Evolutionary conservation across 2,329 filamentous ascomycete genomes (phyloP).

Genomic region (Monilinia laxa): DNA sequence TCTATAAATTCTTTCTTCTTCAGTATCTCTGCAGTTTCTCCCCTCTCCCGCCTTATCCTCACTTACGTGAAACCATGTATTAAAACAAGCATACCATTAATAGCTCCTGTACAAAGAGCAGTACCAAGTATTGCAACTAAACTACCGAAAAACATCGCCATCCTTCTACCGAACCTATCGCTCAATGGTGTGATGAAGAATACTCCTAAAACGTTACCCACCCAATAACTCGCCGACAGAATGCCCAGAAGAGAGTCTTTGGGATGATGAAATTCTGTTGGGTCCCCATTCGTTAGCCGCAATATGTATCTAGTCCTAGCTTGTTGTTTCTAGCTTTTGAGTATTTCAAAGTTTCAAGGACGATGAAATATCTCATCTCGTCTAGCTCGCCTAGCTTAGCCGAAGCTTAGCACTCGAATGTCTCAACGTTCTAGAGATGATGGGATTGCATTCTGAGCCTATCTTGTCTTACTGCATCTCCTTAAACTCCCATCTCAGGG

Average conservation of each 20-base stretch:
- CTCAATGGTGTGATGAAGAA: constrained; percentile 28
- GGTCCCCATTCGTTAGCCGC: background rate
- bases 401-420: background rate
- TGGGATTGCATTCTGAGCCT: background rate
- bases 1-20: background rate
- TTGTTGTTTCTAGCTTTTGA: background rate
- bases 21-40: background rate
- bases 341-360: background rate
- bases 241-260: constrained; percentile 27
- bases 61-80: background rate
- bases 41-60: background rate
- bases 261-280: constrained; percentile 28
- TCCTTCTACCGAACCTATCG: constrained; percentile 19
- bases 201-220: constrained; percentile 30
- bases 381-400: background rate
- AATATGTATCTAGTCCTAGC: background rate
- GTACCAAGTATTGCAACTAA: constrained; percentile 20
- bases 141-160: constrained; percentile 22
- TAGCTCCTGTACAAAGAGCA: constrained; percentile 19
- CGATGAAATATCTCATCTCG: background rate
- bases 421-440: background rate
- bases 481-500: no score
- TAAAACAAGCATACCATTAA: constrained; percentile 5
- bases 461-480: no score
- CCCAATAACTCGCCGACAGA: constrained; percentile 28